Base-by-base conservation (phyloP, 2,329 filamentous ascomycete species). In the Apiospora pterosperma region DNA sequence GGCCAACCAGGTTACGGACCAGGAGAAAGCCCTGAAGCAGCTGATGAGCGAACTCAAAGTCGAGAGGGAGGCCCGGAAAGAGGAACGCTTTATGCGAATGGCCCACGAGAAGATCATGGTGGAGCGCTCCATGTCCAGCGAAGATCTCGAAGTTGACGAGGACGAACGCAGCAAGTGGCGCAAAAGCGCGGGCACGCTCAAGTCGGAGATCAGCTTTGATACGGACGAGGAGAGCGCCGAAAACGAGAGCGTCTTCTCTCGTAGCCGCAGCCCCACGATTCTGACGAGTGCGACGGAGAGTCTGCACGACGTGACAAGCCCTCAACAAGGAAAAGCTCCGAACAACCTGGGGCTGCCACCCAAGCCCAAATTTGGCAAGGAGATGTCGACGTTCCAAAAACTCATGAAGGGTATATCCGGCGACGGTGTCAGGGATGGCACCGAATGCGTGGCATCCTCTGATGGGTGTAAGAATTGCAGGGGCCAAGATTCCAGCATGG, bases 171-270 rank as follows among this genome's bases (percentile, higher is more conserved):
- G 76, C 68, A 74, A 76, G 64, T 78, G 82, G 77, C 75, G 83
- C 62, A 78, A 75, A 66, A 79, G 81, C 67, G 75, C 73, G 64
- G 78, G 80, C 67, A 83, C 81, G 1, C 75, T 78, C 58, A 69
- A 70, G 55, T 75, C 74, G 48, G 82, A 80, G 65, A 76, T 78
- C 28, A 82, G 80, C 68, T 80, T 80, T 64, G 84, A 85, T 63
- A 86, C 82, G n/a, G 87, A 84, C 66, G 79, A 82, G 36, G 85
- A 86, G 59, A 79, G 75, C 67, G 76, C 74, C 34, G 79, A 79
- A 68, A 78, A 74, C 67, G 82, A 82, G 67, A 88, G 85, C 71
- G 80, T 90, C 42, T 90, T 90, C 70, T 89, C 86, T 16, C 79
- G 86, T 44, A 84, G 84, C 41, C 80, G 86, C 28, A 88, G 85